These are phyloP conservation scores for Halophytophthora polymorphica DNA, from an alignment of 352 stramenopile genomes.

Conservation along the genomic window DNA sequence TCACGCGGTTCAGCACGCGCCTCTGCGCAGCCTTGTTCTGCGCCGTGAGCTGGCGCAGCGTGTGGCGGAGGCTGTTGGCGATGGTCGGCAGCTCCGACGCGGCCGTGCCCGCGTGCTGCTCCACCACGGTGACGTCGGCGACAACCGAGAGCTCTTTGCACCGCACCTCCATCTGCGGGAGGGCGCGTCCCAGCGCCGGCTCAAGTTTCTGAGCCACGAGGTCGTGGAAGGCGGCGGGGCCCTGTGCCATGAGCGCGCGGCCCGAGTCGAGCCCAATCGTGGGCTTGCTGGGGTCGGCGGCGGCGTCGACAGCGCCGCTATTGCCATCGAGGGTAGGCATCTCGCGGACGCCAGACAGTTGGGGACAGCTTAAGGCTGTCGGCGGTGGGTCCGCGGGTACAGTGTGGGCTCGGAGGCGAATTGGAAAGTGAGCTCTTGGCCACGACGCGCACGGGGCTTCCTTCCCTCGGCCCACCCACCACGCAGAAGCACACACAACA, in stretches of 20 bases:
- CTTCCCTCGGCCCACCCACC: too few relatives aligned
- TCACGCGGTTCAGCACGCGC: slow-evolving; percentile 23
- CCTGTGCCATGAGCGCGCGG: slow-evolving; percentile 6
- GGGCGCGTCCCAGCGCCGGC: slow-evolving; percentile 11
- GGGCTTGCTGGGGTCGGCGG: background rate
- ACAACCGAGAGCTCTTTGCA: slow-evolving; percentile 29
- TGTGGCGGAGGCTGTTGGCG: slow-evolving; percentile 14
- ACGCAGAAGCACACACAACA: too few relatives aligned
- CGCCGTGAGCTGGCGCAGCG: slow-evolving; percentile 3
- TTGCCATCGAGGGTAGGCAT: too few relatives aligned
- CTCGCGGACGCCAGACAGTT: too few relatives aligned
- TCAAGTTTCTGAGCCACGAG: slow-evolving; percentile 16
- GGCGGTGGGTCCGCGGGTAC: too few relatives aligned
- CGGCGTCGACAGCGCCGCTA: too few relatives aligned
- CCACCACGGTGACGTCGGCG: slow-evolving; percentile 20
- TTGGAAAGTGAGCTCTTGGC: too few relatives aligned
- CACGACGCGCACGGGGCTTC: too few relatives aligned
- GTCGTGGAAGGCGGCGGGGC: slow-evolving; percentile 2
- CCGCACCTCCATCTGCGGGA: slow-evolving; percentile 30
- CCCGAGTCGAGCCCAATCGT: slow-evolving; percentile 2
- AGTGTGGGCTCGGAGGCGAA: too few relatives aligned
- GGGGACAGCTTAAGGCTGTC: too few relatives aligned
- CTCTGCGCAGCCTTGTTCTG: slow-evolving; percentile 11
- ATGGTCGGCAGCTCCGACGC: slow-evolving; percentile 29
- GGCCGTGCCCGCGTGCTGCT: slow-evolving; percentile 3